A percentile compares a stretch with the other conserved stretches of the same genome.
Conservation (phyloP, 2,329 filamentous ascomycete genomes). For the Albophoma yamanashiensis region DNA sequence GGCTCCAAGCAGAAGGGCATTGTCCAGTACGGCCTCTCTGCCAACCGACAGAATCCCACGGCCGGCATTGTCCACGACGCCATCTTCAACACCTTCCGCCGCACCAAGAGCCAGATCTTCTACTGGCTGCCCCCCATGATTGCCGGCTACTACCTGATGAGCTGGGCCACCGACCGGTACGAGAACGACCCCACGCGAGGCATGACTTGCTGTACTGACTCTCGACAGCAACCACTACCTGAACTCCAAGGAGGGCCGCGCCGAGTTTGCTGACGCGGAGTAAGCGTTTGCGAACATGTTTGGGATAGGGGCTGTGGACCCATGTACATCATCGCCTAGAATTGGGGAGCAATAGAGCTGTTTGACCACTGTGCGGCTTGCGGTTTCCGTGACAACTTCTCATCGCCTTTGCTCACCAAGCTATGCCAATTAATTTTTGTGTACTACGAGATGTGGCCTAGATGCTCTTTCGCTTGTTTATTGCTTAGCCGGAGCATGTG, state of each 20-base stretch:
- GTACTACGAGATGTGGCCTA: not conserved
- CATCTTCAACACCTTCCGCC: slow-evolving; percentile 91
- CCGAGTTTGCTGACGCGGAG: slow-evolving; percentile 37
- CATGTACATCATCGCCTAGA: slow-evolving; percentile 33
- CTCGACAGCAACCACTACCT: slow-evolving; percentile 61
- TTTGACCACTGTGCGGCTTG: slow-evolving; percentile 5
- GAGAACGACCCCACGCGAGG: slow-evolving; percentile 19
- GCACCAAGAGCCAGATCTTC: slow-evolving; percentile 75
- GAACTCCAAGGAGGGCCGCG: slow-evolving; percentile 67
- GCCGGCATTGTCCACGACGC: slow-evolving; percentile 69
- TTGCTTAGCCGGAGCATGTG: not conserved
- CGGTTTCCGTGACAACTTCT: not conserved
- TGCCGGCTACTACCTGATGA: slow-evolving; percentile 69
- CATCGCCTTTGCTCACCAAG: not conserved
- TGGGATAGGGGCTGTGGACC: slow-evolving; percentile 18
- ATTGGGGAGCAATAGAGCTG: slow-evolving; percentile 24
- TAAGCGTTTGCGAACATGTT: slow-evolving; percentile 20
- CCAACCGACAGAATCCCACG: slow-evolving; percentile 83
- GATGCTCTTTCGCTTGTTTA: not conserved
- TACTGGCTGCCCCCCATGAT: slow-evolving; percentile 78
- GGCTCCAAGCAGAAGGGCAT: slow-evolving; percentile 53
- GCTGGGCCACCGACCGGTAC: slow-evolving; percentile 88
- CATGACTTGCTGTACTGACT: not conserved
- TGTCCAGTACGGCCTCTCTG: slow-evolving; percentile 62
- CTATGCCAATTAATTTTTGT: not conserved